These are phyloP conservation scores for Russula dissimulans DNA, from an alignment of 768 basidiomycete species.

Conservation along the genomic window DNA sequence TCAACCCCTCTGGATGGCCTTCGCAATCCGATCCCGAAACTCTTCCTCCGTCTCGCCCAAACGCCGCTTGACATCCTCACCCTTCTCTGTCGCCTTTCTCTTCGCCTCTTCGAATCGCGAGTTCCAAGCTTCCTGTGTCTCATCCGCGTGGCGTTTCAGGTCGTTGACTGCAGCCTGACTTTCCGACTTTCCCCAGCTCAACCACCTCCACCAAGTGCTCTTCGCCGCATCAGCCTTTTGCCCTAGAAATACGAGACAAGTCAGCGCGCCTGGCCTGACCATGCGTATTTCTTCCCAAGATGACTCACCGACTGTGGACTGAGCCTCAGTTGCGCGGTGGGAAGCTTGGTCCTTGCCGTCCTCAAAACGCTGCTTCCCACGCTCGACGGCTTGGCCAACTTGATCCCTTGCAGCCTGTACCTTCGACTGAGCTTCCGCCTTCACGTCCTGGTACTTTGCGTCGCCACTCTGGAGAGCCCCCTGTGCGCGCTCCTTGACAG, in stretches of 20 bases:
- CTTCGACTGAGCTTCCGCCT: not conserved
- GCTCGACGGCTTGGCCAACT: not conserved
- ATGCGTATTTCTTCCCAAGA: not conserved
- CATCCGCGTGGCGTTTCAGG: slow-evolving; percentile 11
- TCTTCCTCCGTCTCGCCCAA: slow-evolving; percentile 17
- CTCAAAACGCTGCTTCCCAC: slow-evolving; percentile 5
- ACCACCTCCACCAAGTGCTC: slow-evolving; percentile 7
- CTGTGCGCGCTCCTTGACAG: not conserved
- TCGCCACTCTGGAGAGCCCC: not conserved
- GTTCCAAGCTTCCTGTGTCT: slow-evolving; percentile 11
- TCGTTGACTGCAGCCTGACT: slow-evolving; percentile 3
- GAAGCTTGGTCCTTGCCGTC: not conserved
- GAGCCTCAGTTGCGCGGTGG: not conserved
- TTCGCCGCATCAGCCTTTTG: slow-evolving; percentile 8
- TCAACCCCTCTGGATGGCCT: slow-evolving; percentile 10
- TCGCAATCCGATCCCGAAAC: slow-evolving; percentile 9
- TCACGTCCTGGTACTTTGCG: slow-evolving; percentile 6
- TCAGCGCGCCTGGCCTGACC: not conserved
- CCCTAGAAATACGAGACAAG: not conserved
- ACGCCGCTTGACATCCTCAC: slow-evolving; percentile 13
- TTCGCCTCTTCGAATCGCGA: slow-evolving; percentile 16
- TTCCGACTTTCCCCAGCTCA: slow-evolving; percentile 13
- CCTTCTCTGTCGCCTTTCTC: slow-evolving; percentile 6
- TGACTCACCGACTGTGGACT: not conserved
- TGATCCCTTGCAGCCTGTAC: not conserved